phyloP scores from a whole-genome alignment of 1,284 basidiomycete species.

The Tilletia walkeri region DNA sequence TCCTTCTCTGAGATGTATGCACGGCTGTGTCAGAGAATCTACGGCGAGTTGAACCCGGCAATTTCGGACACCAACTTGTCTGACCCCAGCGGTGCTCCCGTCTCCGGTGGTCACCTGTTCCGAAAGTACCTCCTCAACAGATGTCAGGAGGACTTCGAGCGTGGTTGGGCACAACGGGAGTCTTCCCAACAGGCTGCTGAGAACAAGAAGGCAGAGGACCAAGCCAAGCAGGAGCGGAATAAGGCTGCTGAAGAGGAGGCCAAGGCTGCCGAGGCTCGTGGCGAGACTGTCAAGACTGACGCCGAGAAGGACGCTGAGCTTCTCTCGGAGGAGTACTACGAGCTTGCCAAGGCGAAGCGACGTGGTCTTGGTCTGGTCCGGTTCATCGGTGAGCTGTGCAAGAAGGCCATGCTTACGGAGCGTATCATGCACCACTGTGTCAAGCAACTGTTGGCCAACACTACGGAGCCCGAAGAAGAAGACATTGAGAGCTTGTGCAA shows the following conservation, averaged over 20 bases:
- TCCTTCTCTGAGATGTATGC: slow-evolving; percentile 97
- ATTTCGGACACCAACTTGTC: slow-evolving; percentile 72
- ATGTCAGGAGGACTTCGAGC: slow-evolving; percentile 92
- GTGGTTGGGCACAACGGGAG: slow-evolving; percentile 68
- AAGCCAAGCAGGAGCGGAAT: slow-evolving; percentile 61
- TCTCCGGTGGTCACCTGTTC: slow-evolving; percentile 80
- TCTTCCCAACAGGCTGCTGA: slow-evolving; percentile 62
- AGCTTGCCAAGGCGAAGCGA: slow-evolving; percentile 92
- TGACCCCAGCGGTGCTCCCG: slow-evolving; percentile 75
- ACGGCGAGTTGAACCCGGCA: slow-evolving; percentile 79
- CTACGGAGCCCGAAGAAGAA: slow-evolving; percentile 92
- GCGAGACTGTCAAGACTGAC: slow-evolving; percentile 41
- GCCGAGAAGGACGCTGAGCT: slow-evolving; percentile 57
- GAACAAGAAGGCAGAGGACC: slow-evolving; percentile 62
- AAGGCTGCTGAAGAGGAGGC: slow-evolving; percentile 60
- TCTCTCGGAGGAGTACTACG: slow-evolving; percentile 95
- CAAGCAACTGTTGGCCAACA: slow-evolving; percentile 86
- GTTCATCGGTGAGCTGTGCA: slow-evolving; percentile 97
- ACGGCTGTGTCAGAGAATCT: slow-evolving; percentile 86
- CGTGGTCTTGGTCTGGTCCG: slow-evolving; percentile 93
- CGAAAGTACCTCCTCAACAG: slow-evolving; percentile 85
- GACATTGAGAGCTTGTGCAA: slow-evolving; percentile 95
- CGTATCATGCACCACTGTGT: slow-evolving; percentile 96
- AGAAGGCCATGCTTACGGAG: slow-evolving; percentile 88
- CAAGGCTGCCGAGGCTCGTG: slow-evolving; percentile 63